phyloP scores from a whole-genome alignment of 768 basidiomycete species.

The Kwoniella heveanensis region DNA sequence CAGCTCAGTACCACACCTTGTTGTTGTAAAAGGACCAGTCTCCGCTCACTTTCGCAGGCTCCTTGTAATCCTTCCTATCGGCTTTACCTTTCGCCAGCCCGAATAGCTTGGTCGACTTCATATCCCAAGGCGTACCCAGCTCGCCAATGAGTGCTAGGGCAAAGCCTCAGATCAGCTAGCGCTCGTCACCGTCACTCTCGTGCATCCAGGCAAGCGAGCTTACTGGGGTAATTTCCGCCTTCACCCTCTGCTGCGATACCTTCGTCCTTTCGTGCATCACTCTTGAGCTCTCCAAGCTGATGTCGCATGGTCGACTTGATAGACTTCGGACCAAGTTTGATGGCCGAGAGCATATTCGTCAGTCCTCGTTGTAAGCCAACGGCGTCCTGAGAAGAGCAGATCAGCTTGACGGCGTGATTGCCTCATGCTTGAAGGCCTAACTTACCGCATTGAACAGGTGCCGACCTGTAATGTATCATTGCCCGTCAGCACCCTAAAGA shows the following conservation, averaged over 20 bases:
- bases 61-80: conserved; percentile 35
- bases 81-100: conserved; percentile 47
- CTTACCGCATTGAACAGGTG: conserved; percentile 83
- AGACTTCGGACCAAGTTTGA: conserved; percentile 75
- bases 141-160: conserved; percentile 57
- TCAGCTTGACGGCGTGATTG: not conserved
- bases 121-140: conserved; percentile 82
- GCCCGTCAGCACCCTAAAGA: no score
- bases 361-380: conserved; percentile 78
- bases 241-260: conserved; percentile 27
- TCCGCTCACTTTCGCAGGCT: conserved; percentile 40
- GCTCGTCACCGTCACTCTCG: no score
- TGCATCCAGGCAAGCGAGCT: no score
- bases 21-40: not conserved
- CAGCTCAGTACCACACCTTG: not conserved
- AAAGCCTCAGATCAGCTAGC: no score
- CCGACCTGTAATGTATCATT: conserved; percentile 29
- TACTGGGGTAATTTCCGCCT: conserved; percentile 37
- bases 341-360: conserved; percentile 67
- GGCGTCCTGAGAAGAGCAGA: conserved; percentile 52
- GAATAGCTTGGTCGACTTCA: conserved; percentile 76
- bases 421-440: not conserved
- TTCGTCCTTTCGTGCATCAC: conserved; percentile 61
- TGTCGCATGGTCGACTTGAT: conserved; percentile 77
- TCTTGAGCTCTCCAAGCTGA: conserved; percentile 78